A percentile compares a stretch with the other conserved stretches of the same genome.
phyloP scores from a whole-genome alignment of 768 basidiomycete genomes.

The Rhodocollybia butyracea region DNA sequence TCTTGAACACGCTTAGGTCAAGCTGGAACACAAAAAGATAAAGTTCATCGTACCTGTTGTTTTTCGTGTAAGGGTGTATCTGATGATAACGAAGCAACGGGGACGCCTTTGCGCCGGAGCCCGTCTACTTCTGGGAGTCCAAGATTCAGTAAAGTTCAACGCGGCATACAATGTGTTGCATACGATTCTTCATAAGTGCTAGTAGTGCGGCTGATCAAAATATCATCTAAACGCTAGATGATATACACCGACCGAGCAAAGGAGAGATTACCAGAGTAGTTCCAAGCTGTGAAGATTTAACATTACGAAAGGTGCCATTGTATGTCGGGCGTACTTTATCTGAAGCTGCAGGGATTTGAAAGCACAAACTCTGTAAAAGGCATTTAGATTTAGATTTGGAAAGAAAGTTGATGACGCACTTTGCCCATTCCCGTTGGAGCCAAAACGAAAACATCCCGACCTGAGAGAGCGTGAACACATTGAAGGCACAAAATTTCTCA shows the following conservation, averaged over 20 bases:
- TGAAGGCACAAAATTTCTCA: background rate
- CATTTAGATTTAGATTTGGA: background rate
- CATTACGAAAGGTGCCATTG: background rate
- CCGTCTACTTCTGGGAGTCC: conserved; percentile 54
- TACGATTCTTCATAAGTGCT: conserved; percentile 86
- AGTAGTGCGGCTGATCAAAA: too few relatives aligned
- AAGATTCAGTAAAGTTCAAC: background rate
- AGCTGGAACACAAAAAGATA: background rate
- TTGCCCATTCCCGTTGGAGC: conserved; percentile 92
- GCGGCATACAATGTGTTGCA: conserved; percentile 17
- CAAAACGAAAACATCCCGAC: conserved; percentile 71
- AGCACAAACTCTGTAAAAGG: conserved; percentile 68
- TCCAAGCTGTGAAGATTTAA: conserved; percentile 46
- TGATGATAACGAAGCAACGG: conserved; percentile 62
- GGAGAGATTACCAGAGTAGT: conserved; percentile 77
- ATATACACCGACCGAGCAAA: conserved; percentile 55
- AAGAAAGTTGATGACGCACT: conserved; percentile 32
- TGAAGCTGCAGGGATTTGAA: conserved; percentile 77
- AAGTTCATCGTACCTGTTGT: conserved; percentile 37
- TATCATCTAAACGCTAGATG: too few relatives aligned
- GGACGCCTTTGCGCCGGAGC: conserved; percentile 50
- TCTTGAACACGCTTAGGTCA: conserved; percentile 34
- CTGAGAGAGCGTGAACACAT: conserved; percentile 30
- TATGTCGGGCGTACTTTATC: conserved; percentile 39
- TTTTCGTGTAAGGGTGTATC: conserved; percentile 57